Evolutionary conservation across 2,329 filamentous ascomycete genomes (phyloP).

Genomic region (Colletotrichum aenigma): DNA sequence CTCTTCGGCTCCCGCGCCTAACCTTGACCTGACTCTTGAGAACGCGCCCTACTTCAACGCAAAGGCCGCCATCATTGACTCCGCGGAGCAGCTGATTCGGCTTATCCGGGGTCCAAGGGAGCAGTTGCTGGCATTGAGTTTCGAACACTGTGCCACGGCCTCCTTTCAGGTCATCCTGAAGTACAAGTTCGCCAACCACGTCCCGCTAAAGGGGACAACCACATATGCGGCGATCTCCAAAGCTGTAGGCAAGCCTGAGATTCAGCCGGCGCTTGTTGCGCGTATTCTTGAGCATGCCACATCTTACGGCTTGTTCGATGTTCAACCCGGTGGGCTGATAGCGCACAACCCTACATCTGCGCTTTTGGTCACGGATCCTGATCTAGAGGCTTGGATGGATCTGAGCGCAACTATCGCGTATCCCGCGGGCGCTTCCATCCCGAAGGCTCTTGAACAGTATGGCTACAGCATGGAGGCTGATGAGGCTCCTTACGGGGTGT

Average conservation of each 20-base stretch:
- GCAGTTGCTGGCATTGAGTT: not conserved
- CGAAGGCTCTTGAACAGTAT: not conserved
- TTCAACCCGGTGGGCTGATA: not conserved
- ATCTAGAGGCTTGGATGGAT: conserved; percentile 1
- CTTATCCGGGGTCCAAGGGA: not conserved
- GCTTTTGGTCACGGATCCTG: not conserved
- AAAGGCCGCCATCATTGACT: not conserved
- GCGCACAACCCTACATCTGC: not conserved
- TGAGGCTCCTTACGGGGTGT: not conserved
- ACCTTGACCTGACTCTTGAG: not conserved
- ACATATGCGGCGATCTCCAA: not conserved
- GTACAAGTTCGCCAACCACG: not conserved
- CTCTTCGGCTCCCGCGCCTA: not conserved
- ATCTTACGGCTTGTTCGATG: not conserved
- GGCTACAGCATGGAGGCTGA: conserved; percentile 2
- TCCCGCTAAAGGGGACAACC: not conserved
- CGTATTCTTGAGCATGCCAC: not conserved
- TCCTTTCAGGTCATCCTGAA: not conserved
- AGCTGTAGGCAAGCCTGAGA: not conserved
- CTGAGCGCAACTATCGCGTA: not conserved
- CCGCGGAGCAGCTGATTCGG: not conserved
- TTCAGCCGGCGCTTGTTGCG: not conserved
- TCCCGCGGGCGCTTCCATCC: not conserved
- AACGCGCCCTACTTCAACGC: not conserved
- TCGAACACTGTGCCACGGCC: not conserved